These are phyloP conservation scores for Sugiyamaella lignohabitans DNA, from an alignment of 805 yeast species.

Conservation along the genomic window DNA sequence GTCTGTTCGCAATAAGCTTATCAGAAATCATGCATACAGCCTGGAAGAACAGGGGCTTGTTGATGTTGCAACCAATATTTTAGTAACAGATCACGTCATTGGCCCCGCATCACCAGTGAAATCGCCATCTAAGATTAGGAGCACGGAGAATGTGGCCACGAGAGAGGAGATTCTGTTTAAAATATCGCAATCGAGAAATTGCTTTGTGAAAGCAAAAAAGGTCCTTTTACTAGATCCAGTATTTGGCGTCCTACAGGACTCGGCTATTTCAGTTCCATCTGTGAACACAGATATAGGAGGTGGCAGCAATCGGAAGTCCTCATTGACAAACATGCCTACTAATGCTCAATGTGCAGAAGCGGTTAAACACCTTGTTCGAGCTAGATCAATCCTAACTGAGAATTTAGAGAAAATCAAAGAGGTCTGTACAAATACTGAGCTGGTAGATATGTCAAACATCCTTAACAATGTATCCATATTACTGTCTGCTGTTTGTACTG, in stretches of 20 bases:
- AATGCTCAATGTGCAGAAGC: conserved; percentile 4
- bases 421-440: conserved; percentile 15
- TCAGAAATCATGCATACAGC: conserved; percentile 13
- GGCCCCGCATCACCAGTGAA: too few species aligned
- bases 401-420: not conserved
- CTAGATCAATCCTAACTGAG: conserved; percentile 8
- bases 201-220: conserved; percentile 17
- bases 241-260: conserved; percentile 43
- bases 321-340: not conserved
- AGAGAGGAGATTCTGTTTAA: conserved; percentile 15
- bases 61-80: conserved; percentile 11
- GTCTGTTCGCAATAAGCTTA: conserved; percentile 1
- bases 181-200: conserved; percentile 13
- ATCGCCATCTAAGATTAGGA: too few species aligned
- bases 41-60: conserved; percentile 12
- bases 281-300: not conserved
- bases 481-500: conserved; percentile 11
- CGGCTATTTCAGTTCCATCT: conserved; percentile 44
- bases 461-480: conserved; percentile 12
- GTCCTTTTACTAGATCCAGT: conserved; percentile 40
- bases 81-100: conserved; percentile 8
- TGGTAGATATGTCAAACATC: conserved; percentile 11
- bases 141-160: not conserved
- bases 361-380: conserved; percentile 1
- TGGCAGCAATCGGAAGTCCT: too few species aligned